Conservation (phyloP, 345 rosid species). For the Punica granatum region DNA sequence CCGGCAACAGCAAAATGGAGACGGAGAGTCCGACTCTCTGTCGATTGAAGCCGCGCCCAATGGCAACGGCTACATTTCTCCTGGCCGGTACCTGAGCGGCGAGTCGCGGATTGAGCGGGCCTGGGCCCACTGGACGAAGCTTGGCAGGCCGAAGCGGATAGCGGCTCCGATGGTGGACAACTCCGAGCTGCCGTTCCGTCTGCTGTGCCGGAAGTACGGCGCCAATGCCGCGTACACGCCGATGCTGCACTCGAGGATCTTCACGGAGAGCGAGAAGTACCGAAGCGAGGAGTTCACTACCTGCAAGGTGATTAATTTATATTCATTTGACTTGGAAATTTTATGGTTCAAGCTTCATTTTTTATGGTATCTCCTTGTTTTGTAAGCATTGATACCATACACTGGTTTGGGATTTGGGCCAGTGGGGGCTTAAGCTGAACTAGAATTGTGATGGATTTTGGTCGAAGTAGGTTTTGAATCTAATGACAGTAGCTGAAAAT, state of each 20-base stretch:
- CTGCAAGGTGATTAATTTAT: slow-evolving; percentile 47
- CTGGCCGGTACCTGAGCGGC: slow-evolving; percentile 26
- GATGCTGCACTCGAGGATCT: slow-evolving; percentile 87
- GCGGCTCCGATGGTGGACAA: slow-evolving; percentile 99
- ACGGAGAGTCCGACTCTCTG: slow-evolving; percentile 9
- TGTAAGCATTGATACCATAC: too few species aligned
- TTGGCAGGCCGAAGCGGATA: slow-evolving; percentile 67
- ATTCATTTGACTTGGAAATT: not conserved
- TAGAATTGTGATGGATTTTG: too few species aligned
- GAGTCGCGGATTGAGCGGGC: slow-evolving; percentile 52
- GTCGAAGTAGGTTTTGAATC: not conserved
- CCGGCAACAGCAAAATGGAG: slow-evolving; percentile 4
- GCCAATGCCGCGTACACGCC: slow-evolving; percentile 93
- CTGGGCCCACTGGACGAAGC: slow-evolving; percentile 77
- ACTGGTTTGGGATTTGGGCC: too few species aligned
- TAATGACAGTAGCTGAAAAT: not conserved
- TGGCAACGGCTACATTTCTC: slow-evolving; percentile 11
- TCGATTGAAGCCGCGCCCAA: slow-evolving; percentile 11
- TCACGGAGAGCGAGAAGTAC: slow-evolving; percentile 72
- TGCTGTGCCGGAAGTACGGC: slow-evolving; percentile 89
- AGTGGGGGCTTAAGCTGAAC: too few species aligned
- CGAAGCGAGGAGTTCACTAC: slow-evolving; percentile 76
- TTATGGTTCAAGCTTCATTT: not conserved
- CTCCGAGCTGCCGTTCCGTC: slow-evolving; percentile 90
- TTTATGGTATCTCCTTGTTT: not conserved